phyloP scores from a whole-genome alignment of 2,329 filamentous ascomycete genomes.

The Clarireedia paspali region DNA sequence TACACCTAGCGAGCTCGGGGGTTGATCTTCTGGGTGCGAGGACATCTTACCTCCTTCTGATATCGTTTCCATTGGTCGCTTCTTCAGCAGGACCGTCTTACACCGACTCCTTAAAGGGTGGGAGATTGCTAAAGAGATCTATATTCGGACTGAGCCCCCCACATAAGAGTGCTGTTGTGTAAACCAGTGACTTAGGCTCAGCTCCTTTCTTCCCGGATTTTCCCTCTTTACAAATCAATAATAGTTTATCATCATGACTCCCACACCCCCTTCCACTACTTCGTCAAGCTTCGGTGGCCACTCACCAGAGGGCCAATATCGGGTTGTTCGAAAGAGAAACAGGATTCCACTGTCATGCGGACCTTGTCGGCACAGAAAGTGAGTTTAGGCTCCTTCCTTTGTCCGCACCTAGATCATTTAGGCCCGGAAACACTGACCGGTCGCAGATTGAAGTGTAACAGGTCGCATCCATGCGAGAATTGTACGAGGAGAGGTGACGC shows the following conservation, averaged over 20 bases:
- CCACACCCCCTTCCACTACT: constrained; percentile 69
- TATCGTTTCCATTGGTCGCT: constrained; percentile 15
- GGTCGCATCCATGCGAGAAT: constrained; percentile 85
- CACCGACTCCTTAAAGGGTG: constrained; percentile 10
- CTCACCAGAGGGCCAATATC: constrained; percentile 79
- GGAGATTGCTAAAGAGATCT: constrained; percentile 10
- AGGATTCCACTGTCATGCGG: constrained; percentile 86
- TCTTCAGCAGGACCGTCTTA: constrained; percentile 7
- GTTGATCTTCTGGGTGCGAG: constrained; percentile 7
- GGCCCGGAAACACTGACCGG: constrained; percentile 30
- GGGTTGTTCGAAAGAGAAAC: constrained; percentile 86
- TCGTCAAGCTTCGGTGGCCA: constrained; percentile 66
- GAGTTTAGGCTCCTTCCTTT: constrained; percentile 30
- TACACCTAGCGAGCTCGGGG: constrained; percentile 14
- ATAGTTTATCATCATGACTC: constrained; percentile 48
- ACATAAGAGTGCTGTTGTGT: constrained; percentile 14
- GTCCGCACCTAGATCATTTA: constrained; percentile 10
- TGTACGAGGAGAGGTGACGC: constrained; percentile 83
- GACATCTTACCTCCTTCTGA: constrained; percentile 6
- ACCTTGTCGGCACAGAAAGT: constrained; percentile 89
- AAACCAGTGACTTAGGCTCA: constrained; percentile 10
- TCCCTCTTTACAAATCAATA: constrained; percentile 12
- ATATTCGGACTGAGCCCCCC: constrained; percentile 11
- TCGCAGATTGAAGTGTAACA: constrained; percentile 78
- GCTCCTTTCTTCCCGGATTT: constrained; percentile 9